These are phyloP conservation scores for Fusarium redolens DNA, from an alignment of 2,329 filamentous ascomycete species.

Conservation along the genomic window DNA sequence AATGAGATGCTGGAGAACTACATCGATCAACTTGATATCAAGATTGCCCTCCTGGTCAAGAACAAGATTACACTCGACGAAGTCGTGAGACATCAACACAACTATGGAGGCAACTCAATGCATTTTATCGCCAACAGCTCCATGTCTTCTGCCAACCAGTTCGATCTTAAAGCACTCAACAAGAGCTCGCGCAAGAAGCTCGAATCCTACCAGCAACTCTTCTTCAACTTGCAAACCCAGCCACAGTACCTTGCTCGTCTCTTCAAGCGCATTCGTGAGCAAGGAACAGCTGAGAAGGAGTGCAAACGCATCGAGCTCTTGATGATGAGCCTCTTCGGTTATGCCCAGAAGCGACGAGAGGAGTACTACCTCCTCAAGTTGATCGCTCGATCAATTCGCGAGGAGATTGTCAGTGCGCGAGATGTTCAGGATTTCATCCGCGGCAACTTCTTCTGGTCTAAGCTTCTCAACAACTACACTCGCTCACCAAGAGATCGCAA, in stretches of 20 bases:
- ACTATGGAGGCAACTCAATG: conserved; percentile 90
- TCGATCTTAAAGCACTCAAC: conserved; percentile 96
- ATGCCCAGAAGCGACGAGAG: conserved; percentile 95
- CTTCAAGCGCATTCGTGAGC: conserved; percentile 85
- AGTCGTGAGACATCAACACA: conserved; percentile 95
- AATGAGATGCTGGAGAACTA: conserved; percentile 98
- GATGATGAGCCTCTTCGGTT: conserved; percentile 96
- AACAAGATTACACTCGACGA: conserved; percentile 99
- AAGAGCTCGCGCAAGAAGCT: conserved; percentile 96
- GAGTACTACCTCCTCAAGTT: conserved; percentile 97
- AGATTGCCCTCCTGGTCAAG: conserved; percentile 97
- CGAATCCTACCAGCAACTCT: conserved; percentile 96
- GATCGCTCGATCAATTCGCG: conserved; percentile 82
- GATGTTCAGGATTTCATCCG: conserved; percentile 87
- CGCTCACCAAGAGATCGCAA: conserved; percentile 93
- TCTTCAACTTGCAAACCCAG: conserved; percentile 97
- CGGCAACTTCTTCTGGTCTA: conserved; percentile 93
- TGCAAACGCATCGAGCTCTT: conserved; percentile 91
- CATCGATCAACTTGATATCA: conserved; percentile 98
- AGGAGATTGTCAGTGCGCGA: conserved; percentile 81
- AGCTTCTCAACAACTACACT: conserved; percentile 86
- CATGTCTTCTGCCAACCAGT: conserved; percentile 89
- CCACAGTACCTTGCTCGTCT: conserved; percentile 92
- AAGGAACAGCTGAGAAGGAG: conserved; percentile 89
- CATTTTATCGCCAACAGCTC: conserved; percentile 88